Evolutionary conservation across 2,329 filamentous ascomycete genomes (phyloP).

Genomic region (Trichoderma koningii): DNA sequence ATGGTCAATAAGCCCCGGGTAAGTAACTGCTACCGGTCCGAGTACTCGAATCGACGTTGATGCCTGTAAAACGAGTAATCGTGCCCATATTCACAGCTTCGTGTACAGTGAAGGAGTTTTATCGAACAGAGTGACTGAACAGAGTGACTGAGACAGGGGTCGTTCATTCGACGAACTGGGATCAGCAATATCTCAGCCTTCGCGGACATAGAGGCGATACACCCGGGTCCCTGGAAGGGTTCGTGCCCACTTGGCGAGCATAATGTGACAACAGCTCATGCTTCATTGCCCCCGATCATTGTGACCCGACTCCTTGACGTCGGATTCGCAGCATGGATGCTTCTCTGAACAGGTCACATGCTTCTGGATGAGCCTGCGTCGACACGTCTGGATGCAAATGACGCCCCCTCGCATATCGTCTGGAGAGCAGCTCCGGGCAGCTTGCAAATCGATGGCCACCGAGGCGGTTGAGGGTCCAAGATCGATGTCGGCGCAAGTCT

Average conservation of each 20-base stretch:
- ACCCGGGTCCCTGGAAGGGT: neutral
- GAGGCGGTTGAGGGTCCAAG: slow-evolving; percentile 7
- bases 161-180: too few relatives aligned
- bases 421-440: neutral
- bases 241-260: slow-evolving; percentile 23
- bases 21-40: neutral
- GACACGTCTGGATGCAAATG: slow-evolving; percentile 10
- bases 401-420: slow-evolving; percentile 14
- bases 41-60: neutral
- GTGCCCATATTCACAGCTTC: slow-evolving; percentile 4
- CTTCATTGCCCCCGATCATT: neutral
- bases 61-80: neutral
- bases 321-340: neutral
- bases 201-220: neutral
- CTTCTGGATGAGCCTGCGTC: slow-evolving; percentile 9
- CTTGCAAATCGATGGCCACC: slow-evolving; percentile 1
- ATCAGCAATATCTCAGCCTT: neutral
- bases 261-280: slow-evolving; percentile 7
- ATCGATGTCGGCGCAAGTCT: slow-evolving; percentile 20
- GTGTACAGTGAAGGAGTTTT: neutral
- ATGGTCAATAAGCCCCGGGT: neutral
- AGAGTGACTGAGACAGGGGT: too few relatives aligned
- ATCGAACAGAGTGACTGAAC: neutral
- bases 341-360: slow-evolving; percentile 12
- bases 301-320: neutral